phyloP scores from a whole-genome alignment of 129 eudicot genomes.

The Flaveria sonorensis region DNA sequence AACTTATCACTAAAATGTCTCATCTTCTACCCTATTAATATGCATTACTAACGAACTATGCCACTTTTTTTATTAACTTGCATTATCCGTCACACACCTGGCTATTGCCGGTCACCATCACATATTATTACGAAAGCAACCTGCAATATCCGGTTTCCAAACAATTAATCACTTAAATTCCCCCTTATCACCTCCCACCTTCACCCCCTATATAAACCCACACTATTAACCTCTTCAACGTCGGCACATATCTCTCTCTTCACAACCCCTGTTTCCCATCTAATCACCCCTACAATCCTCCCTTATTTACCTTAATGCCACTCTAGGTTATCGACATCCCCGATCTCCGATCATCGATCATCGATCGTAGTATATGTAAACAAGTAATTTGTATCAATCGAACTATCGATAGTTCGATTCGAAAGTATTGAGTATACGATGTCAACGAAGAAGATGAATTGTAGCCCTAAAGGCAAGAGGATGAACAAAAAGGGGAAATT shows the following conservation, averaged over 20 bases:
- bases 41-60: no score
- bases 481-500: conserved; percentile 52
- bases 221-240: background rate
- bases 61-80: no score
- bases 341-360: conserved; percentile 16
- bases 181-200: background rate
- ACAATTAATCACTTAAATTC: conserved; percentile 2
- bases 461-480: conserved; percentile 39
- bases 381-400: conserved; percentile 4
- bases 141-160: conserved; percentile 23
- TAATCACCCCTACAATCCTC: background rate
- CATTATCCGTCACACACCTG: conserved; percentile 1
- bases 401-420: background rate
- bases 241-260: background rate
- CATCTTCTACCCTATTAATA: no score
- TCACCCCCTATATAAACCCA: conserved; percentile 25
- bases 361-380: background rate
- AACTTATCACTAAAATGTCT: no score
- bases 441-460: conserved; percentile 48
- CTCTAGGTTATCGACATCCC: conserved; percentile 47
- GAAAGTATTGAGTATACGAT: conserved; percentile 20
- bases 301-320: conserved; percentile 22
- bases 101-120: conserved; percentile 15
- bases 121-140: background rate
- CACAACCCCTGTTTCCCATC: background rate